Evolutionary conservation across 805 yeast genomes (phyloP).

Genomic region (Alloascoidea africana): DNA sequence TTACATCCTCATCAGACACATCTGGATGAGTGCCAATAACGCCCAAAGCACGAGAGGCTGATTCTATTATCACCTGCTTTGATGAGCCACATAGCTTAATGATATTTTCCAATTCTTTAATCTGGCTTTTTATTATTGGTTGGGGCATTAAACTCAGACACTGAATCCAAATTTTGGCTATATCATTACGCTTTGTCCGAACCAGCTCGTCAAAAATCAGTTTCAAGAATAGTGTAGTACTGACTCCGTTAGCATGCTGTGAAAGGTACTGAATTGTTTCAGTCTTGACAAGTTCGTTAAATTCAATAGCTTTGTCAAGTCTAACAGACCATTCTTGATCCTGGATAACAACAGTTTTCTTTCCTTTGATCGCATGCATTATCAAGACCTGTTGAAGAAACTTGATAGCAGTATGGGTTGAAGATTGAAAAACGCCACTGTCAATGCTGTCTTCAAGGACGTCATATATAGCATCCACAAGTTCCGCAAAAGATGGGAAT

Average conservation of each 20-base stretch:
- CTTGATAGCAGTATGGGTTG: conserved; percentile 27
- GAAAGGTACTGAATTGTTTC: conserved; percentile 7
- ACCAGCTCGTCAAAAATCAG: conserved; percentile 23
- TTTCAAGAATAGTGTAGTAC: conserved; percentile 12
- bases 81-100: too few relatives aligned
- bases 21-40: conserved; percentile 11
- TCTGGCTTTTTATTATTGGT: too few relatives aligned
- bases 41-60: conserved; percentile 31
- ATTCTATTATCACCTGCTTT: conserved; percentile 9
- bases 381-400: conserved; percentile 46
- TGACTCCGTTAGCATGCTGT: neutral
- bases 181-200: conserved; percentile 5
- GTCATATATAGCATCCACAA: neutral
- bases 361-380: conserved; percentile 43
- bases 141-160: conserved; percentile 8
- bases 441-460: conserved; percentile 8
- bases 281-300: conserved; percentile 36
- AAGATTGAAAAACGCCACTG: conserved; percentile 15
- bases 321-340: conserved; percentile 68
- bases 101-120: conserved; percentile 7
- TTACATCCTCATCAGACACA: conserved; percentile 5
- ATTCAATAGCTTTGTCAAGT: conserved; percentile 50
- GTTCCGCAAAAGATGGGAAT: neutral
- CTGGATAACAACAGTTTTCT: conserved; percentile 37
- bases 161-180: conserved; percentile 8